Conservation (phyloP, 2,329 filamentous ascomycete genomes). For the Aspergillus fumigatiaffinis region DNA sequence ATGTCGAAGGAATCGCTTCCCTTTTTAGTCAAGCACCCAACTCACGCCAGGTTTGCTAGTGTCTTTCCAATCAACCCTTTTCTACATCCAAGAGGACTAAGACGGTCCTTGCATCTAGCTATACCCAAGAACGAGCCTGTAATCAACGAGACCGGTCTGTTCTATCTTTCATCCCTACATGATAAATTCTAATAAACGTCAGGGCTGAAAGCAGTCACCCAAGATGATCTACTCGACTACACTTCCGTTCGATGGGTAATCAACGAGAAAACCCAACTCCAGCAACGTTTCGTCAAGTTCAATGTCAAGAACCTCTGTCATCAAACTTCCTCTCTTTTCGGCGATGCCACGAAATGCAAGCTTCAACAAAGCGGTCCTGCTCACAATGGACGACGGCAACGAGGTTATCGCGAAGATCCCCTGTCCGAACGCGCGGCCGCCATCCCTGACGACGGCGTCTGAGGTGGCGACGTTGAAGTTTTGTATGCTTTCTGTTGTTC, state of each 20-base stretch:
- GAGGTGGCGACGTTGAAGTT: conserved; percentile 36
- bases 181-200: no score
- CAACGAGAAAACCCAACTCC: conserved; percentile 18
- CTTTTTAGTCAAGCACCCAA: no score
- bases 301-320: conserved; percentile 28
- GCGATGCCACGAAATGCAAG: conserved; percentile 17
- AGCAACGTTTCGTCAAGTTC: conserved; percentile 26
- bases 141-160: no score
- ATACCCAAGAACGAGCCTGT: no score
- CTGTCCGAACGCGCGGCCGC: conserved; percentile 22
- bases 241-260: conserved; percentile 29
- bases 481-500: conserved; percentile 7
- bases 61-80: no score
- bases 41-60: no score
- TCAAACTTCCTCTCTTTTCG: conserved; percentile 19
- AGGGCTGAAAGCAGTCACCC: no score
- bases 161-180: no score
- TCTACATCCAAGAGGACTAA: no score
- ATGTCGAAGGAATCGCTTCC: no score
- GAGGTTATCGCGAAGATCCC: conserved; percentile 24
- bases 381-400: conserved; percentile 19
- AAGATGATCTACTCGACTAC: conserved; percentile 20
- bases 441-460: conserved; percentile 26
- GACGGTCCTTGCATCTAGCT: no score
- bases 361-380: conserved; percentile 23